These are phyloP conservation scores for Oleoguttula mirabilis DNA, from an alignment of 495 filamentous ascomycete genomes.

Conservation along the genomic window DNA sequence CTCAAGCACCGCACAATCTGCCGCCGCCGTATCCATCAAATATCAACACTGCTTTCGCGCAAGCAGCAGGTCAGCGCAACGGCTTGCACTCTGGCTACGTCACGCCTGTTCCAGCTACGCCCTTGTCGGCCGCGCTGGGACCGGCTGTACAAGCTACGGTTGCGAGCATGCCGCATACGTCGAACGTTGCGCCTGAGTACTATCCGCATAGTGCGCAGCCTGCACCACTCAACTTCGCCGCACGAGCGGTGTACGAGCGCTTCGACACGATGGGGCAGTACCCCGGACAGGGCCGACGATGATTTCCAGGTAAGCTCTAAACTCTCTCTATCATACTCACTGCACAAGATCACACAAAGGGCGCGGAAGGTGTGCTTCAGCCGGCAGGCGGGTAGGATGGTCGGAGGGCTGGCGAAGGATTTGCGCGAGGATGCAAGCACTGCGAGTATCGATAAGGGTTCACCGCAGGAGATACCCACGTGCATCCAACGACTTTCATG, in stretches of 20 bases:
- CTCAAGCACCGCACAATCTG: not conserved
- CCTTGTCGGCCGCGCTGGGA: conserved; percentile 21
- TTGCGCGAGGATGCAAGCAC: too few species aligned
- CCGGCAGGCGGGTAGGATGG: too few species aligned
- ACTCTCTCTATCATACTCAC: too few species aligned
- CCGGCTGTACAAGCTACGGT: conserved; percentile 22
- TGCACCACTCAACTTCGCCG: not conserved
- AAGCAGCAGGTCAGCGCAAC: not conserved
- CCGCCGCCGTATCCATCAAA: conserved; percentile 6
- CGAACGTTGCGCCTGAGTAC: not conserved
- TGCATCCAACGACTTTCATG: too few species aligned
- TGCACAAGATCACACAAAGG: too few species aligned
- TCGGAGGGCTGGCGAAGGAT: too few species aligned
- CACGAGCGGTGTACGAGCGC: conserved; percentile 1
- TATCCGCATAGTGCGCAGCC: not conserved
- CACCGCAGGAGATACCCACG: too few species aligned
- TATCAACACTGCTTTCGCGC: conserved; percentile 2
- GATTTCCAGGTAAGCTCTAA: conserved; percentile 1
- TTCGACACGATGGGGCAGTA: conserved; percentile 15
- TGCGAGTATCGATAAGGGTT: too few species aligned
- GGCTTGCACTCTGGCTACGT: conserved; percentile 8
- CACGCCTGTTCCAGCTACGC: conserved; percentile 18
- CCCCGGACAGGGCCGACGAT: not conserved
- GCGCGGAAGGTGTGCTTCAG: too few species aligned
- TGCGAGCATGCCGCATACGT: conserved; percentile 7